Percentiles rank a stretch among this genome's conserved stretches.
These are phyloP conservation scores for Hemileccinum impolitum DNA, from an alignment of 768 basidiomycete genomes.

Conservation along the genomic window DNA sequence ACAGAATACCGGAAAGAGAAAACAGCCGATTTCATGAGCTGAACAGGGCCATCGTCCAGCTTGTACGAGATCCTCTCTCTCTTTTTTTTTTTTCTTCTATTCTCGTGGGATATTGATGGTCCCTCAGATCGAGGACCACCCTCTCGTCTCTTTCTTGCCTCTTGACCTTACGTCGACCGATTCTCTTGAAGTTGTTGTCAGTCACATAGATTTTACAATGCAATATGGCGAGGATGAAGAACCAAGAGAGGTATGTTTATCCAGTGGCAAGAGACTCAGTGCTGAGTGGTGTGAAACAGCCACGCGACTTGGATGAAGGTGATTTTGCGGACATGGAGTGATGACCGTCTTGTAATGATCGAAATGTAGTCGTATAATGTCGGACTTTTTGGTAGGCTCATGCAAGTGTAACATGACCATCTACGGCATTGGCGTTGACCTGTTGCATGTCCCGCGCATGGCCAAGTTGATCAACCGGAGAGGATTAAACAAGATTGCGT, in stretches of 20 bases:
- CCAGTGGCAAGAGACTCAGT: not conserved
- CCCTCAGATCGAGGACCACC: slow-evolving; percentile 93
- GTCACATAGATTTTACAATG: slow-evolving; percentile 97
- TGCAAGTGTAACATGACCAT: slow-evolving; percentile 46
- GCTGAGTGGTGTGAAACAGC: slow-evolving; percentile 43
- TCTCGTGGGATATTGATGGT: not conserved
- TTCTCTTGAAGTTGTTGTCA: slow-evolving; percentile 85
- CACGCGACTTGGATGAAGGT: slow-evolving; percentile 90
- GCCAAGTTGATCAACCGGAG: slow-evolving; percentile 49
- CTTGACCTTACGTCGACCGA: slow-evolving; percentile 88
- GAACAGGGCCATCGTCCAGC: slow-evolving; percentile 91
- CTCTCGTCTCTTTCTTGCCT: slow-evolving; percentile 94
- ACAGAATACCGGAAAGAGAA: slow-evolving; percentile 43
- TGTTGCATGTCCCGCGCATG: slow-evolving; percentile 69
- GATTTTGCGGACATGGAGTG: slow-evolving; percentile 80
- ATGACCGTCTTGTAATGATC: slow-evolving; percentile 2
- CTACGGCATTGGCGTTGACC: slow-evolving; percentile 73
- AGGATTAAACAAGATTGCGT: slow-evolving; percentile 44
- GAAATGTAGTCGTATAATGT: not conserved
- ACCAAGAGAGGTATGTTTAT: slow-evolving; percentile 73
- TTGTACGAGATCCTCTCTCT: slow-evolving; percentile 51
- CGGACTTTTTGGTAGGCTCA: too few relatives aligned
- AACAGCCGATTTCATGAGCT: slow-evolving; percentile 90
- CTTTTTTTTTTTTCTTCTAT: not conserved
- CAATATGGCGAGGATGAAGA: slow-evolving; percentile 99